phyloP scores from a whole-genome alignment of 2,329 filamentous ascomycete genomes.

The Diplodia intermedia region DNA sequence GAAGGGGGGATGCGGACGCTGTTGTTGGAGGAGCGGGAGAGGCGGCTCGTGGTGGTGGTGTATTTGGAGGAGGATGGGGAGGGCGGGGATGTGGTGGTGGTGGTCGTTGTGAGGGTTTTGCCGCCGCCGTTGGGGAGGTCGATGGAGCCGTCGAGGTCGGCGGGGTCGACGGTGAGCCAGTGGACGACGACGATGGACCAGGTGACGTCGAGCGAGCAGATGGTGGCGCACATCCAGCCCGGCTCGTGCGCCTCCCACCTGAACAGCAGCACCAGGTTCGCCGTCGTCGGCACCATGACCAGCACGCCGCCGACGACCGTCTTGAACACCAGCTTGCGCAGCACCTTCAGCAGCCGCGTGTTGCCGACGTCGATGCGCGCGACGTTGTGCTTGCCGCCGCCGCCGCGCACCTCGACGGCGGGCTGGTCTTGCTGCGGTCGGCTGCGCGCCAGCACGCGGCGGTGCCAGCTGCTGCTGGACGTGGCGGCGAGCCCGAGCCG shows the following conservation, averaged over 20 bases:
- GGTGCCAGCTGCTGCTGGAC: too few relatives aligned
- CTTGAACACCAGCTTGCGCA: constrained; percentile 43
- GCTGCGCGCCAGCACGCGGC: too few relatives aligned
- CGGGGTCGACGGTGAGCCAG: constrained; percentile 52
- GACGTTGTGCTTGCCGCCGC: background rate
- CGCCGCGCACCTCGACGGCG: too few relatives aligned
- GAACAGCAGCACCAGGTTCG: constrained; percentile 47
- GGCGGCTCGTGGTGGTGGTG: too few relatives aligned
- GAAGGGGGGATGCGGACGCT: too few relatives aligned
- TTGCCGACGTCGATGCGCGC: background rate
- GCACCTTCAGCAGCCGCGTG: background rate
- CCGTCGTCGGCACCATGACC: constrained; percentile 49
- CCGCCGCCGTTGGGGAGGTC: constrained; percentile 40
- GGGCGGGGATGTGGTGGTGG: background rate
- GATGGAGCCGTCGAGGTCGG: constrained; percentile 41
- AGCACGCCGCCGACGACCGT: constrained; percentile 45
- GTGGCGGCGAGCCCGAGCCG: background rate
- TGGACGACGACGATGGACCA: constrained; percentile 46
- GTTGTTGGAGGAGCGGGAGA: background rate
- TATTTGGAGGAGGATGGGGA: too few relatives aligned
- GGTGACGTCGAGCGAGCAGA: constrained; percentile 51
- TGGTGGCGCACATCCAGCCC: constrained; percentile 51
- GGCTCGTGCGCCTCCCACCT: constrained; percentile 45
- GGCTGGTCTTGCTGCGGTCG: too few relatives aligned
- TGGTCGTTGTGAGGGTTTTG: background rate